Base-by-base conservation (phyloP, 768 basidiomycete genomes). In the Exidia glandulosa region DNA sequence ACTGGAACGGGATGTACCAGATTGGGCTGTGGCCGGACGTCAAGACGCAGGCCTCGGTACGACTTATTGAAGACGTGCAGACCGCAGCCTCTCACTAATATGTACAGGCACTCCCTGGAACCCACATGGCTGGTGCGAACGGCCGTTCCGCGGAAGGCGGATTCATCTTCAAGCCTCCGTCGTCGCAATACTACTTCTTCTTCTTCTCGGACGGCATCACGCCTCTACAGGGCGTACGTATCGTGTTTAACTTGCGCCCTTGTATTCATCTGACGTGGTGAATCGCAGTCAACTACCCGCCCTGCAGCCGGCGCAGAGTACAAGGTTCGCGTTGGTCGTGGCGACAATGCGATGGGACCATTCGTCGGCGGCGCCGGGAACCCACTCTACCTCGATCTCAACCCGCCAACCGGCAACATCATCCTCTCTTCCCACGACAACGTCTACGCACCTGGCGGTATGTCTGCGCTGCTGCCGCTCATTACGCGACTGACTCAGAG, bases 361-460 rank as follows among this genome's bases (percentile, higher is more conserved):
- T 68, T 66, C 34, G 29, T 50, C 32, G 65, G 60, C 45, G 16
- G 48, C 16, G 34, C 29, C n/a, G 63, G 63, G 25, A 54, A 54
- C 30, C 30, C 19, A 25, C 50, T 54, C 25, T 14, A 23, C 10
- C 6, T 9, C 6, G 25, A 54, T 19, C 57, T 13, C 54, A 67
- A 36, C 59, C 57, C 57, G 34, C 57, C 67, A 3, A 63, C 65
- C 16, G 69, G 68, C 36, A 64, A 65, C 6, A 64, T 67, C 47
- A 65, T 70, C 32, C 66, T 70, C 27, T 66, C 58, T n/a, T 66
- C 65, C 52, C 69, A 69, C 56, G 69, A 66, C 55, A 66, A 69
- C 32, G 60, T 70, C 32, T 70, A 68, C 41, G 67, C 67, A n/a
- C 69, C 69, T 30, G 68, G 69, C 6, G 69, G 69, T 52, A 2